Conservation (phyloP, 129 eudicot genomes). For the Chrysanthemum makinoi region DNA sequence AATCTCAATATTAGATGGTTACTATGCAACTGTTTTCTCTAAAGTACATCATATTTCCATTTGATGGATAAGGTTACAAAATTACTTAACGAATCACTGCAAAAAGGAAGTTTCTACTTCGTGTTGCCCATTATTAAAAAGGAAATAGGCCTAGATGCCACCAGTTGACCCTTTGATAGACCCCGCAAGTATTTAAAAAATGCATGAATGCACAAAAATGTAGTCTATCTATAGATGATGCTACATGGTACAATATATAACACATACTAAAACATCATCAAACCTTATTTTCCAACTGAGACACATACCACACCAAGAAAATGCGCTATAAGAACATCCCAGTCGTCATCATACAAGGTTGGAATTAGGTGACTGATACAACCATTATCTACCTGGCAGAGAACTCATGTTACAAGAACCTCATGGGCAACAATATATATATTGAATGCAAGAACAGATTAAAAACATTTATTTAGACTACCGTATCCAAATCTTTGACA, state of each 20-base stretch:
- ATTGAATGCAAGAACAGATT: conserved; percentile 20
- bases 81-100: background rate
- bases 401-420: conserved; percentile 10
- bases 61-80: background rate
- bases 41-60: background rate
- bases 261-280: conserved; percentile 17
- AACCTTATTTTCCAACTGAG: conserved; percentile 23
- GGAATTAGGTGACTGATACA: conserved; percentile 80
- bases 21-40: too few species aligned
- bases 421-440: background rate
- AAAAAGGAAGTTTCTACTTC: background rate
- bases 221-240: too few species aligned
- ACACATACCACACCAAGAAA: conserved; percentile 96
- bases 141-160: background rate
- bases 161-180: background rate
- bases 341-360: conserved; percentile 60
- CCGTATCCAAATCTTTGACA: conserved; percentile 96
- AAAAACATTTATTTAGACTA: conserved; percentile 27
- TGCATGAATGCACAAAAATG: too few species aligned
- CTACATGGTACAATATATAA: background rate
- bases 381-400: conserved; percentile 85
- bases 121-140: background rate
- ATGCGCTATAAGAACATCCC: conserved; percentile 98
- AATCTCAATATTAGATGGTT: too few species aligned
- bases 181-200: too few species aligned